Percentiles rank a stretch among this genome's conserved stretches.
These are phyloP conservation scores for Lactarius sanguifluus DNA, from an alignment of 768 basidiomycete genomes.

Conservation along the genomic window DNA sequence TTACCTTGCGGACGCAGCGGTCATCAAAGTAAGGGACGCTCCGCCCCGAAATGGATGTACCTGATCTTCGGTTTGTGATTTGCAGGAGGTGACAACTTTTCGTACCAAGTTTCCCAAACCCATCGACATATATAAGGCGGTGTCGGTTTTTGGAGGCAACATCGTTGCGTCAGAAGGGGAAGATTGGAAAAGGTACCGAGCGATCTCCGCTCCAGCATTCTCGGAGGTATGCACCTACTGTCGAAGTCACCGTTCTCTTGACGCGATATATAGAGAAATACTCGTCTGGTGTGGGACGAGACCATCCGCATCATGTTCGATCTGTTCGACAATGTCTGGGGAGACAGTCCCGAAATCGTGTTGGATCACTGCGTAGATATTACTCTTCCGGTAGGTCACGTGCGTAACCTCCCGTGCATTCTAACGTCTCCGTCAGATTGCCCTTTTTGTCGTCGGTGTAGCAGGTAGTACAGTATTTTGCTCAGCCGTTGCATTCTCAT, in stretches of 20 bases:
- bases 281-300: conserved; percentile 43
- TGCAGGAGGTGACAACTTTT: conserved; percentile 51
- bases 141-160: conserved; percentile 57
- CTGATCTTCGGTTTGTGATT: conserved; percentile 12
- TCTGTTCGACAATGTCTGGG: conserved; percentile 47
- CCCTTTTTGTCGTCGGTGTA: conserved; percentile 54
- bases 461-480: conserved; percentile 40
- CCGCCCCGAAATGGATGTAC: not conserved
- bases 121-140: conserved; percentile 43
- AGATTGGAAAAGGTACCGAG: conserved; percentile 64
- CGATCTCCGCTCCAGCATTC: conserved; percentile 63
- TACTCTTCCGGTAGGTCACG: conserved; percentile 48
- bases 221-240: conserved; percentile 47
- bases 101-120: conserved; percentile 60
- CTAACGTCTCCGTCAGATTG: conserved; percentile 40
- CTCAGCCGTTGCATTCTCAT: not conserved
- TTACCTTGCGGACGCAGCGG: conserved; percentile 19
- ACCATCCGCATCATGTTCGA: conserved; percentile 36
- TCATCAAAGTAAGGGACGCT: conserved; percentile 21
- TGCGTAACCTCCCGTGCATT: too few species aligned
- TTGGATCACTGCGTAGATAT: conserved; percentile 51
- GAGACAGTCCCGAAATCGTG: conserved; percentile 39
- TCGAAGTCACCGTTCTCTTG: not conserved
- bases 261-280: conserved; percentile 35
- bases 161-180: conserved; percentile 64